Percentiles rank a stretch among this genome's conserved stretches.
These are phyloP conservation scores for Fusarium buharicum DNA, from an alignment of 2,329 filamentous ascomycete genomes.

Conservation along the genomic window DNA sequence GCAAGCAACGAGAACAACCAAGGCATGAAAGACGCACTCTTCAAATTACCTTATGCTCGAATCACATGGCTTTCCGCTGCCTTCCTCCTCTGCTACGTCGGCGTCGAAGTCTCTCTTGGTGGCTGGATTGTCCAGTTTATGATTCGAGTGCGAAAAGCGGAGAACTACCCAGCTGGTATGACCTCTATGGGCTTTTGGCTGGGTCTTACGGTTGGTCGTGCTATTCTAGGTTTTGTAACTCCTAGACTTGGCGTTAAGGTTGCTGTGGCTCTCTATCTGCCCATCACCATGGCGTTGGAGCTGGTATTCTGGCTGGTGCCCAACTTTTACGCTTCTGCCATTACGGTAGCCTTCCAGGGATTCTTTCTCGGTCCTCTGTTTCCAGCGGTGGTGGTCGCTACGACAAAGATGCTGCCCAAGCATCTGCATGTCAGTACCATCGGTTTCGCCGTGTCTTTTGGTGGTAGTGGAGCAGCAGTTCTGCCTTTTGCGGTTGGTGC, in stretches of 20 bases:
- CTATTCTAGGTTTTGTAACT: conserved; percentile 79
- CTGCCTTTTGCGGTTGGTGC: conserved; percentile 74
- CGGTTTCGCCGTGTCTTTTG: conserved; percentile 81
- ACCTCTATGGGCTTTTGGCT: conserved; percentile 84
- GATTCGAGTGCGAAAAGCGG: conserved; percentile 76
- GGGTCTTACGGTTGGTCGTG: conserved; percentile 76
- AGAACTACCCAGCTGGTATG: conserved; percentile 76
- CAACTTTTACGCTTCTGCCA: conserved; percentile 77
- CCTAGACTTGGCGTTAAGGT: conserved; percentile 75
- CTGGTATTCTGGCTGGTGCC: conserved; percentile 86
- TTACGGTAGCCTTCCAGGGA: conserved; percentile 76
- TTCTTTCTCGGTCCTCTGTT: conserved; percentile 86
- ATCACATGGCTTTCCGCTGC: conserved; percentile 76
- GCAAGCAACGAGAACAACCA: conserved; percentile 45
- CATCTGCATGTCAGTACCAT: conserved; percentile 81
- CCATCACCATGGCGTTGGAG: conserved; percentile 70
- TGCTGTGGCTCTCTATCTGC: conserved; percentile 70
- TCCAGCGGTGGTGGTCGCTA: conserved; percentile 75
- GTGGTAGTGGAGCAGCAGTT: conserved; percentile 76
- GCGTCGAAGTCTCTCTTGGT: conserved; percentile 78
- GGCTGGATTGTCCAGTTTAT: conserved; percentile 90
- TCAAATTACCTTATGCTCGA: conserved; percentile 55
- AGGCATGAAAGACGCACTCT: conserved; percentile 49
- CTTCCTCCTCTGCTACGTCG: conserved; percentile 81
- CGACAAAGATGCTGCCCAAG: conserved; percentile 74